Percentiles rank a stretch among this genome's conserved stretches.
Conservation (phyloP, 306 rosid genomes). For the Sicyos baderoa region DNA sequence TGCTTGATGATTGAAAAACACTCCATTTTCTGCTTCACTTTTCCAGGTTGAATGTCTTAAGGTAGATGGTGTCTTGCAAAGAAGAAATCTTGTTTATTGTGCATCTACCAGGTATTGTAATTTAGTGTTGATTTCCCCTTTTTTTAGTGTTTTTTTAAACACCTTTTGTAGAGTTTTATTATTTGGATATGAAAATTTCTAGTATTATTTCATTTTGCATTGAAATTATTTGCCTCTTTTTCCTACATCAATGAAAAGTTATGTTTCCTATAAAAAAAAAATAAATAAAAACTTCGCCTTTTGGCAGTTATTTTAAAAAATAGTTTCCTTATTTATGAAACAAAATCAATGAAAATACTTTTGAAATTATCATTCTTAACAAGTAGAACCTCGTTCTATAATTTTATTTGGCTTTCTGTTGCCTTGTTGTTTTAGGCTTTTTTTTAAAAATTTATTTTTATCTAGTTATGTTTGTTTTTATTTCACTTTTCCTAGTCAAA, state of each 20-base stretch:
- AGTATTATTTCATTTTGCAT: not conserved
- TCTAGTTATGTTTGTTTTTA: not conserved
- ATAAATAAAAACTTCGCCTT: not conserved
- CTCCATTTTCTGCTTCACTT: conserved; percentile 16
- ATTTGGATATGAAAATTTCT: not conserved
- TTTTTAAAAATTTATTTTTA: too few relatives aligned
- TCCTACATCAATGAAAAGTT: too few relatives aligned
- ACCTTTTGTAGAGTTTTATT: not conserved
- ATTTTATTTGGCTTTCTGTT: not conserved
- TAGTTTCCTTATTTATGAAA: not conserved
- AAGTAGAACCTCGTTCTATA: not conserved
- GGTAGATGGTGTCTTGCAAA: conserved; percentile 83
- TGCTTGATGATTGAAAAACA: not conserved
- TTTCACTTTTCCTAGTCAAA: not conserved
- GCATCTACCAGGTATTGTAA: conserved; percentile 78
- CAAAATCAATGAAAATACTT: not conserved
- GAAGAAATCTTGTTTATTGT: conserved; percentile 93
- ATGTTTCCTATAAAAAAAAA: too few relatives aligned
- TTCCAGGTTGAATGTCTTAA: conserved; percentile 83
- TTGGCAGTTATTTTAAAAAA: not conserved
- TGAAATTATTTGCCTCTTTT: not conserved
- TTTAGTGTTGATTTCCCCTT: not conserved
- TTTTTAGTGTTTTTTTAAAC: not conserved
- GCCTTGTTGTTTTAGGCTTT: not conserved
- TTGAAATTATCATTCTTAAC: not conserved